Conservation (phyloP, 495 filamentous ascomycete species). For the Pyrenula aspistea region DNA sequence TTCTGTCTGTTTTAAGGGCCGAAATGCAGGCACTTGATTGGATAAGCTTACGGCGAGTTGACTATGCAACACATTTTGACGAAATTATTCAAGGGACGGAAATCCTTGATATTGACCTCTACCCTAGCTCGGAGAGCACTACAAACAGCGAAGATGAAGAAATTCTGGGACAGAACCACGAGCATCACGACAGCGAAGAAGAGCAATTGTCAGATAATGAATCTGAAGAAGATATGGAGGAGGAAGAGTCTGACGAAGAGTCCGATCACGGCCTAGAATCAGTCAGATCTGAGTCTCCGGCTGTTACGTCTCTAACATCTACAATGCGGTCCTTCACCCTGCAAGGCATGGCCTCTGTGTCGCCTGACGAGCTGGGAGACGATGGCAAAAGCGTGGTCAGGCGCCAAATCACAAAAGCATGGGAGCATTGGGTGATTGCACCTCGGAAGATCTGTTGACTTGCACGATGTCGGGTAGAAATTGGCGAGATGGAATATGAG, state of each 20-base stretch:
- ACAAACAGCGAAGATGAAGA: background rate
- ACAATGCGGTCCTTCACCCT: background rate
- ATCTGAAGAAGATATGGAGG: background rate
- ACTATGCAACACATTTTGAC: conserved; percentile 48
- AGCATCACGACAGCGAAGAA: background rate
- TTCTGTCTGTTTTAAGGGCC: conserved; percentile 41
- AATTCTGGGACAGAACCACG: background rate
- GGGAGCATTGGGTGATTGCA: background rate
- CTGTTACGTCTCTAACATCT: background rate
- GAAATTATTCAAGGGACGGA: conserved; percentile 7
- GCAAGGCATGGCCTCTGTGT: background rate
- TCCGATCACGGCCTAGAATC: background rate
- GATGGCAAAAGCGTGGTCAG: background rate
- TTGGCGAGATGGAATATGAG: no score
- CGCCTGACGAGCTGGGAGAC: background rate
- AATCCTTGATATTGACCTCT: background rate
- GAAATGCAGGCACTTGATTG: conserved; percentile 48
- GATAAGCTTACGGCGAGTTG: conserved; percentile 47
- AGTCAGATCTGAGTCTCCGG: background rate
- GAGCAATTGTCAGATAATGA: background rate
- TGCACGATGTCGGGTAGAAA: no score
- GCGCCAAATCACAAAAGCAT: conserved; percentile 1
- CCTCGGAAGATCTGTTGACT: background rate
- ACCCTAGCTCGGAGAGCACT: background rate
- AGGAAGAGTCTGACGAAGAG: background rate